A percentile compares a stretch with the other conserved stretches of the same genome.
Conservation (phyloP, 2,329 filamentous ascomycete species). For the Aureobasidium leucospermi region DNA sequence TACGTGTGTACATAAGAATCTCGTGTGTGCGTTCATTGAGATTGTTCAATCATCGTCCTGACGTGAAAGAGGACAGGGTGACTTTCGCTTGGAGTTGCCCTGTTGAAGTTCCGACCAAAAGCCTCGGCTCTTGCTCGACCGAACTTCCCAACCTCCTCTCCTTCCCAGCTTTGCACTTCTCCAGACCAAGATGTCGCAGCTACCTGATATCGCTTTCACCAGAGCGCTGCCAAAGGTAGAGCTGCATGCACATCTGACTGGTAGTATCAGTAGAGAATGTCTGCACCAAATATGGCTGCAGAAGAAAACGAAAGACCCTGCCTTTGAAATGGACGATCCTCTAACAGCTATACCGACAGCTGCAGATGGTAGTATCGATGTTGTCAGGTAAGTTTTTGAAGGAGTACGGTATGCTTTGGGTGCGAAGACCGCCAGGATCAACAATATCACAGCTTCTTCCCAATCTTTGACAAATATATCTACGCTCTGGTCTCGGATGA, state of each 20-base stretch:
- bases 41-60: no score
- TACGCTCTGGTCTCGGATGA: constrained; percentile 64
- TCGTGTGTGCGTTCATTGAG: no score
- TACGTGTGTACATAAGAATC: no score
- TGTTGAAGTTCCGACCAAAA: no score
- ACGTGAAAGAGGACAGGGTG: no score
- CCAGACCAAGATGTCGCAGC: not conserved
- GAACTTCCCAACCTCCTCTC: no score
- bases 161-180: no score
- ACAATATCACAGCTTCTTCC: constrained; percentile 56
- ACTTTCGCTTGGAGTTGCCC: no score
- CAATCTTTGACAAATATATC: constrained; percentile 70
- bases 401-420: not conserved
- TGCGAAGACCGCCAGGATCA: constrained; percentile 12
- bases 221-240: constrained; percentile 37
- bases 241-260: constrained; percentile 75
- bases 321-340: constrained; percentile 58
- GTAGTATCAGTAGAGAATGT: constrained; percentile 65
- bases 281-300: constrained; percentile 66
- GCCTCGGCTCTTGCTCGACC: no score
- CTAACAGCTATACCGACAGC: constrained; percentile 55
- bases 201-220: constrained; percentile 22
- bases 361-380: constrained; percentile 41
- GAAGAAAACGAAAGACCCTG: constrained; percentile 45
- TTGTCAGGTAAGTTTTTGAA: not conserved